Percentiles rank a stretch among this genome's conserved stretches.
Conservation (phyloP, 306 rosid species). For the Dalbergia cochinchinensis region DNA sequence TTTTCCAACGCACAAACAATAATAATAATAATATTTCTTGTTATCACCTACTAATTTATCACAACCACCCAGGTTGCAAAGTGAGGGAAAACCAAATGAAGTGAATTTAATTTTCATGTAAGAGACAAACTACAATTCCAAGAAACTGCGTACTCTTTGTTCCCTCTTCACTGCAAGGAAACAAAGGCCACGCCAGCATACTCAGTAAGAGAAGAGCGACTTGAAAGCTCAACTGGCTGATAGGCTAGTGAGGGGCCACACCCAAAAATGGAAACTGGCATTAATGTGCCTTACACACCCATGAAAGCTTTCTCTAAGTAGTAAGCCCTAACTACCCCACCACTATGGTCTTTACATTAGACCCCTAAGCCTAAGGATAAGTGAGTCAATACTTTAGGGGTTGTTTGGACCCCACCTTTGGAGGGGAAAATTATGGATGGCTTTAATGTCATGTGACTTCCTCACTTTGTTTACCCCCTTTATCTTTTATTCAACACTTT, state of each 20-base stretch:
- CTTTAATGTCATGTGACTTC: conserved; percentile 47
- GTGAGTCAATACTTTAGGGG: conserved; percentile 14
- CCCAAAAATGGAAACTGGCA: conserved; percentile 49
- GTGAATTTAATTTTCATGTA: conserved; percentile 16
- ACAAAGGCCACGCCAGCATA: conserved; percentile 36
- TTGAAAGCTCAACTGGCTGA: conserved; percentile 52
- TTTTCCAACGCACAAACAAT: too few relatives aligned
- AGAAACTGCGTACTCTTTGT: conserved; percentile 44
- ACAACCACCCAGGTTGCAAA: too few relatives aligned
- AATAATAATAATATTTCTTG: too few relatives aligned
- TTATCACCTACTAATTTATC: too few relatives aligned
- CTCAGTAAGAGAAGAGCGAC: conserved; percentile 20
- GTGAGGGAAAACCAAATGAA: conserved; percentile 24
- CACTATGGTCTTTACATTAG: conserved; percentile 27
- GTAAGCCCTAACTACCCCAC: conserved; percentile 54
- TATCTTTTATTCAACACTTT: conserved; percentile 37
- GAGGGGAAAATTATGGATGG: conserved; percentile 29
- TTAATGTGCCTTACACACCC: conserved; percentile 47
- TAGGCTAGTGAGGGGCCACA: conserved; percentile 42
- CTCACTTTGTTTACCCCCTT: conserved; percentile 37
- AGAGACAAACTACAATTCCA: conserved; percentile 49
- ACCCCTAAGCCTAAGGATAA: conserved; percentile 42
- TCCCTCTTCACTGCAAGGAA: conserved; percentile 53
- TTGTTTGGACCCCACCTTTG: conserved; percentile 43
- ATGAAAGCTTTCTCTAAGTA: conserved; percentile 51